Base-by-base conservation (phyloP, 805 yeast genomes). In the Jamesozyma jinghongensis region DNA sequence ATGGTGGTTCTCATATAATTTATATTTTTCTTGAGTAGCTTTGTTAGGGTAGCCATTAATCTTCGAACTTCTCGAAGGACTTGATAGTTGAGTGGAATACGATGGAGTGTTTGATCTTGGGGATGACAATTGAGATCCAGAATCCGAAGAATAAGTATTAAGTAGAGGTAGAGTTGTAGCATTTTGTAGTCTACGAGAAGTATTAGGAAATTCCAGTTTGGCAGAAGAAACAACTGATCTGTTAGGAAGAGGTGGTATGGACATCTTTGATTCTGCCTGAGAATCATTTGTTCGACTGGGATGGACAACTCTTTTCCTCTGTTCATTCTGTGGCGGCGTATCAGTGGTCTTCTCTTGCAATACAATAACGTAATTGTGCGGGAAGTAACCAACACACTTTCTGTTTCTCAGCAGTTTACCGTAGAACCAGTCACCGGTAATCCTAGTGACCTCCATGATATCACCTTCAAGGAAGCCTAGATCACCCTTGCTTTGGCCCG, bases 381-480 rank as follows among this genome's bases (percentile, higher is more conserved):
- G 97, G 54, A 92, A 92, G 36, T 77, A 69, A 0, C 98, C 98
- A 30, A 77, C 75, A 35, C 58, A 57, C 50, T 85, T 76, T 46
- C 79, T 84, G 62, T 85, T 87, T 55, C 97, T 71, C 48, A 78
- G 66, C 41, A 90, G 71, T 45, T 72, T 69, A 2, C 98, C 98
- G 52, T 77, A 84, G 82, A 90, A 87, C 94, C 95, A 86, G 53
- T 79, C 79, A 16, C 94, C 95, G 56, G 92, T 94, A 3, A 90
- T 85, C 44, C 77, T 70, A 39, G 79, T 73, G 4, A 92, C 94
- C 47, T 86, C 95, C 51, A 92, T 85, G 38, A 85, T 67, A 56
- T 92, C 97, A 38, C 94, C 95, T 63, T 92, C 97, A 17, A 88
- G 73, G 58, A 92, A 92, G 1, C 97, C 97, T 33, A 92, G 69